Percentiles rank a stretch among this genome's conserved stretches.
Conservation (phyloP, 306 rosid species). For the Delonix regia region DNA sequence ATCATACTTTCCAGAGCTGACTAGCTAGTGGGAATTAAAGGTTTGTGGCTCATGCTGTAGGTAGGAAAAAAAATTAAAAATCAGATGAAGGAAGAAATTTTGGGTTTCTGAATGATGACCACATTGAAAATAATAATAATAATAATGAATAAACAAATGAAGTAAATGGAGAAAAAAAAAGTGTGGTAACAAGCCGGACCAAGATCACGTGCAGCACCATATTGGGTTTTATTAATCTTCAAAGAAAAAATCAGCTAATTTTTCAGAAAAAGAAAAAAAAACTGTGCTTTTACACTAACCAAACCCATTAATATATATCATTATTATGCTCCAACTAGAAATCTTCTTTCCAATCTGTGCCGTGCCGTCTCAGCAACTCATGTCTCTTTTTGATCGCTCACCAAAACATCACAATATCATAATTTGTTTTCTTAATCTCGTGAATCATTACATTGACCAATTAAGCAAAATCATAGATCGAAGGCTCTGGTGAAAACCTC, state of each 20-base stretch:
- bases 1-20: no score
- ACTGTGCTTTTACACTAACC: conserved; percentile 52
- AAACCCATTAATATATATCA: conserved; percentile 42
- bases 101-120: conserved; percentile 16
- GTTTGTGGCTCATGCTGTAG: background rate
- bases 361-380: conserved; percentile 59
- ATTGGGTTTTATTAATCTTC: conserved; percentile 35
- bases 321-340: conserved; percentile 48
- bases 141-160: background rate
- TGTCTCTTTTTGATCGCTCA: conserved; percentile 40
- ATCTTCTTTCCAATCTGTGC: conserved; percentile 35
- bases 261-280: background rate
- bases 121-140: background rate
- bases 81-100: background rate
- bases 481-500: conserved; percentile 26
- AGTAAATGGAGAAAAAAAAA: background rate
- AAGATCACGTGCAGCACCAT: conserved; percentile 32
- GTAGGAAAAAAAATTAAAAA: background rate
- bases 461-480: conserved; percentile 32
- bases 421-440: background rate
- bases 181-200: conserved; percentile 32
- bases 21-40: background rate
- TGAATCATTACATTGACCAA: conserved; percentile 42
- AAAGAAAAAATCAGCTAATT: conserved; percentile 15
- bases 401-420: conserved; percentile 20